phyloP scores from a whole-genome alignment of 352 stramenopile species.

The Pythium volutum region DNA sequence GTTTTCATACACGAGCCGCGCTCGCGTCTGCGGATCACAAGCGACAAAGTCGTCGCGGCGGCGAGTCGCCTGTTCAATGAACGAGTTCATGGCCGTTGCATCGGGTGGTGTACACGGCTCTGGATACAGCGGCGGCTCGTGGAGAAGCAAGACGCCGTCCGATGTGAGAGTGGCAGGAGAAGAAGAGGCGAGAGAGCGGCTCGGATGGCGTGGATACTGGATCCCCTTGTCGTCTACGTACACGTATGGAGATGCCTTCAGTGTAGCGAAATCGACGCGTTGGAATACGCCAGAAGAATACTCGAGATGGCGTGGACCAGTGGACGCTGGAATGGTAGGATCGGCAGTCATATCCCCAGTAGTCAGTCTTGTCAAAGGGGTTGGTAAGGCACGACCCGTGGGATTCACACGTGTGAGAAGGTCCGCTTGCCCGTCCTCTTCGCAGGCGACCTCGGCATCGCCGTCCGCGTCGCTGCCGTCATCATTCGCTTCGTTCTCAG shows the following conservation, averaged over 20 bases:
- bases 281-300: background rate
- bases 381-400: background rate
- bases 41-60: constrained; percentile 36
- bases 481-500: constrained; percentile 30
- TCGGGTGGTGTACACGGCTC: constrained; percentile 27
- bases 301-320: background rate
- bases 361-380: background rate
- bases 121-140: constrained; percentile 11
- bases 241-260: constrained; percentile 30
- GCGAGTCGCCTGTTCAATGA: constrained; percentile 28
- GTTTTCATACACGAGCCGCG: constrained; percentile 59
- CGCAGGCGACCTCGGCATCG: constrained; percentile 14
- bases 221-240: constrained; percentile 25
- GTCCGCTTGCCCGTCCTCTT: too few species aligned
- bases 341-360: background rate
- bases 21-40: constrained; percentile 31
- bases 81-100: constrained; percentile 12
- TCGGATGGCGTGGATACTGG: constrained; percentile 39
- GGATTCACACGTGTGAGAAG: too few species aligned
- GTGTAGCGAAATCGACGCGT: constrained; percentile 18
- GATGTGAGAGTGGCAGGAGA: background rate
- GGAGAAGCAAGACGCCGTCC: constrained; percentile 10
- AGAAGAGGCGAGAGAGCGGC: background rate
- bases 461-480: constrained; percentile 43
- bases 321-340: background rate